Evolutionary conservation across 1,139 yeast genomes (phyloP), one percentile per base, ranked within the genome.

Genomic region (Protomyces arabidopsidicola): DNA sequence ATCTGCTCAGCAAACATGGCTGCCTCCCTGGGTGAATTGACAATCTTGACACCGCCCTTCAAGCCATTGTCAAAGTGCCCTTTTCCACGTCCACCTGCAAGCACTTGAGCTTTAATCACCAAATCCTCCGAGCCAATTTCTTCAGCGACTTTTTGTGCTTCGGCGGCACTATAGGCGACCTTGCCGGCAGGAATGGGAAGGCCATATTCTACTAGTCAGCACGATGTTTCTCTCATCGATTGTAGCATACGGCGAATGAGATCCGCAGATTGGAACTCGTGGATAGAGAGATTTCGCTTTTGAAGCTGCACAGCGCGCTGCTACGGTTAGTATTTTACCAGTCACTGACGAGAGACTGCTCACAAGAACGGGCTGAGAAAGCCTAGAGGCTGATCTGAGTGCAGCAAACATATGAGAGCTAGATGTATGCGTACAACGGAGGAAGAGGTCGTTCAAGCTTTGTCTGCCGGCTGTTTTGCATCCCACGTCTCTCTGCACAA

Each of bases 11-110:
- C 95, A 74, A 88, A 82, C 75, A 87, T 87, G 76, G 81, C 82
- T 66, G 96, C 97, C 79, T 93, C 95, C 73, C 87, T 87, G 58
- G 97, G 86, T 65, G 95, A 82, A 67, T 86, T 81, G 72, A 90
- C 88, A 77, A 93, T 82, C 79, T 90, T 87, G 75, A 93, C 97
- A 80, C 99, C 99, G 65, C 98, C 96, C 79, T 91, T 87, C 76
- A 90, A 84, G 59, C 98, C 98, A 72, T 86, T 86, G 79, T 90
- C 97, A 71, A 93, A 91, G 78, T 89, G 91, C 69, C 99, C 99
- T 78, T 93, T 93, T 80, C 99, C 99, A 79, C 99, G 87, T 75
- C 99, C 99, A 79, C 99, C 99, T 67, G 98, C 91, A 74, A 95
- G 83, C 63, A 96, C 98, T 81, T 93, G 99, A 67, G 98, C 98